Evolutionary conservation across 2,329 filamentous ascomycete genomes (phyloP).

Genomic region (Fusarium poae): DNA sequence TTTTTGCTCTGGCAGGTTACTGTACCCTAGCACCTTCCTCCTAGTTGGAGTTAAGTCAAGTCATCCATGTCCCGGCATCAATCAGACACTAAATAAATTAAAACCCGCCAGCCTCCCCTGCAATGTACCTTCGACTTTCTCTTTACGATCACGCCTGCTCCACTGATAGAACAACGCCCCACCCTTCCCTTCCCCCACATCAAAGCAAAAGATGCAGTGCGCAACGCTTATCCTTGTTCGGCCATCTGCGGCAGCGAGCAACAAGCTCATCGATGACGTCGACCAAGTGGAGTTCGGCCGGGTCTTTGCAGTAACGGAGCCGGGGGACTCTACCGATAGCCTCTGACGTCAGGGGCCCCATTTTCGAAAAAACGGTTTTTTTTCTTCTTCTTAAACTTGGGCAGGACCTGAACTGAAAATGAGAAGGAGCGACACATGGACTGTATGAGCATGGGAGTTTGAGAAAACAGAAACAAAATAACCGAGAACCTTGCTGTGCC

Average conservation of each 20-base stretch:
- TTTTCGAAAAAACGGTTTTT: constrained; percentile 21
- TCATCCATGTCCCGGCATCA: constrained; percentile 30
- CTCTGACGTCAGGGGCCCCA: constrained; percentile 49
- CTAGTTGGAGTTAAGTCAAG: constrained; percentile 4
- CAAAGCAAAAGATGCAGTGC: not conserved
- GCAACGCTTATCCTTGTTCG: constrained; percentile 28
- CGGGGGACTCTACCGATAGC: constrained; percentile 44
- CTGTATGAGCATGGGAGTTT: constrained; percentile 1
- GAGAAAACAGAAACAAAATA: not conserved
- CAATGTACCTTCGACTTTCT: constrained; percentile 22
- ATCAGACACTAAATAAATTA: constrained; percentile 42
- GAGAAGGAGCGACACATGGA: constrained; percentile 1
- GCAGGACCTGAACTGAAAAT: constrained; percentile 1
- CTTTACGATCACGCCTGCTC: constrained; percentile 7
- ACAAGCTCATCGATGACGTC: constrained; percentile 47
- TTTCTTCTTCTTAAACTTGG: not conserved
- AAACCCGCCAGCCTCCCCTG: constrained; percentile 25
- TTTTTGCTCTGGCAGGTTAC: constrained; percentile 16
- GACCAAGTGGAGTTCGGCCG: constrained; percentile 42
- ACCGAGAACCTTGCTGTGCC: not conserved
- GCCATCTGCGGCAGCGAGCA: constrained; percentile 34
- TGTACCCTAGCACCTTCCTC: constrained; percentile 23
- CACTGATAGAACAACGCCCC: not conserved
- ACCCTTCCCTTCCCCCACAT: constrained; percentile 19
- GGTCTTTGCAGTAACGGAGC: constrained; percentile 40